Evolutionary conservation across 805 yeast genomes (phyloP), one percentile per base, ranked within the genome.

Genomic region (Nakazawaea pomicola): DNA sequence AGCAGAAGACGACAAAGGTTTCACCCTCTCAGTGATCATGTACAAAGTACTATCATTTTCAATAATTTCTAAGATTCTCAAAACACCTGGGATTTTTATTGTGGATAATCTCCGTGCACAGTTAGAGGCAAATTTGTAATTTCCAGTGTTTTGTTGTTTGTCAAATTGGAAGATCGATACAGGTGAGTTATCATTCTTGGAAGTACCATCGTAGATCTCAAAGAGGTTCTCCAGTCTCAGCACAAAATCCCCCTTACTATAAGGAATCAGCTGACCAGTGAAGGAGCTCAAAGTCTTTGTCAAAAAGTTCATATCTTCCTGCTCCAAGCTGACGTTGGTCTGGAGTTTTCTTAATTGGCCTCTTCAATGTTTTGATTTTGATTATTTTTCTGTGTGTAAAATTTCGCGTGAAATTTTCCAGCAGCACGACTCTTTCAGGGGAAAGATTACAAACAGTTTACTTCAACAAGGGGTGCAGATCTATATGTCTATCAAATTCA

Each of bases 251-350:
- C 74, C 74, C 46, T 78, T 55, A 3, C 66, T 67, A 52, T 79
- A 80, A 0, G 88, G 87, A 24, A 81, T 74, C 1, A 78, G 62
- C 2, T 61, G 53, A 3, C 82, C 80, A 9, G 84, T 74, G 17
- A 80, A 57, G 3, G 78, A 65, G 34, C 74, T 74, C 20, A 81
- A 61, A 1, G 89, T 75, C 46, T 74, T 78, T 1, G 85, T 61
- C n/a, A 83, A 62, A 51, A 83, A 83, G 60, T 83, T 81, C 90
- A 83, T 83, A n/a, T n/a, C n/a, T n/a, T n/a, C n/a, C n/a, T n/a
- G n/a, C n/a, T n/a, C n/a, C n/a, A n/a, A 23, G 10, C 25, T 23
- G 25, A 23, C 10, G 10, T 8, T 10, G 10, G 7, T 8, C 25
- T 23, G 25, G 25, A 8, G 7, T 7, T 23, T 23, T 8, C 25